Conservation (phyloP, 805 yeast genomes). For the Starmerella vaccinii region DNA sequence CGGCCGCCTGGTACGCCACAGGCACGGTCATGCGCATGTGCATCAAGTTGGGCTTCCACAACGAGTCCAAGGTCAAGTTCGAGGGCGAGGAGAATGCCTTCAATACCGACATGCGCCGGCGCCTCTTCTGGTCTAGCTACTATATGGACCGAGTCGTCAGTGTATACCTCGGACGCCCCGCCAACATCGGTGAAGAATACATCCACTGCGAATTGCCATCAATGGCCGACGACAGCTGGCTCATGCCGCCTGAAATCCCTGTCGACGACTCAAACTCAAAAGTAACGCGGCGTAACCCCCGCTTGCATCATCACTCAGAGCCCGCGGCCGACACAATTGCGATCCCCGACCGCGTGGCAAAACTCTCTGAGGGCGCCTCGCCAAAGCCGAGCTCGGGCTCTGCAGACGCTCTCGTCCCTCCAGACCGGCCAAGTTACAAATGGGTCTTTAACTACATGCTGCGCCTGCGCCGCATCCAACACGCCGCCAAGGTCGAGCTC, state of each 20-base stretch:
- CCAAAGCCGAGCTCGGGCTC: background rate
- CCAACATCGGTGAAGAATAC: constrained; percentile 76
- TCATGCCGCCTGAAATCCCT: constrained; percentile 4
- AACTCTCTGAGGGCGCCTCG: background rate
- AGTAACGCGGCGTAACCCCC: too few relatives aligned
- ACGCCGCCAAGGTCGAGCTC: constrained; percentile 60
- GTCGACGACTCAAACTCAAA: too few relatives aligned
- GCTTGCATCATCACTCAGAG: too few relatives aligned
- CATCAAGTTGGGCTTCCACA: constrained; percentile 76
- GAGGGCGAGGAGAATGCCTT: constrained; percentile 38
- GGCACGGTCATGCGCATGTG: constrained; percentile 72
- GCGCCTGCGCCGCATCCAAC: constrained; percentile 61
- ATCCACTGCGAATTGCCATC: constrained; percentile 65
- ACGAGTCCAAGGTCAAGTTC: constrained; percentile 36
- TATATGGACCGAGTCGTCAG: constrained; percentile 78
- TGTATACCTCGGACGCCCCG: constrained; percentile 77
- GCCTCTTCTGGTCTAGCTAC: constrained; percentile 84
- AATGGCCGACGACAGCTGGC: constrained; percentile 51
- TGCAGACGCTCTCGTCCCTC: background rate
- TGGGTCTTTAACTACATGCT: constrained; percentile 57
- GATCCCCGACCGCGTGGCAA: background rate
- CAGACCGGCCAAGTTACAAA: constrained; percentile 49
- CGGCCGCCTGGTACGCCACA: constrained; percentile 86
- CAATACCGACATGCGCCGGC: constrained; percentile 55
- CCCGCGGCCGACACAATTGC: too few relatives aligned